Conservation (phyloP, 805 yeast genomes). For the Dipodascopsis tothii region DNA sequence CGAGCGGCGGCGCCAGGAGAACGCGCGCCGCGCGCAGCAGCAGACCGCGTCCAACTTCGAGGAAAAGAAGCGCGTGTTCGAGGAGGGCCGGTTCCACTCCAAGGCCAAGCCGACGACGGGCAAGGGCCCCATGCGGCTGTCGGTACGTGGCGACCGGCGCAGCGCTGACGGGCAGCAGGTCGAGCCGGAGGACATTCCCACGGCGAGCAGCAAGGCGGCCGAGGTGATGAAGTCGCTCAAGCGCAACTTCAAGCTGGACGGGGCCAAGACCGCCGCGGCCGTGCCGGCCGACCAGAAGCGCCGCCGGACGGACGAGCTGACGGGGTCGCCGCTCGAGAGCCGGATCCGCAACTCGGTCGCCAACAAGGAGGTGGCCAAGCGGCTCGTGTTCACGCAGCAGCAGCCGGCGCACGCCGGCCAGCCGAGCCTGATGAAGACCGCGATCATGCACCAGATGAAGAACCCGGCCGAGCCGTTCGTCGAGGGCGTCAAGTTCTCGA, state of each 20-base stretch:
- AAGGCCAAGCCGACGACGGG: too few relatives aligned
- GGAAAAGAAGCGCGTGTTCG: conserved; percentile 6
- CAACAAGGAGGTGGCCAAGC: conserved; percentile 4
- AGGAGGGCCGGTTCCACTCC: neutral
- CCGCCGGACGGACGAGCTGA: conserved; percentile 17
- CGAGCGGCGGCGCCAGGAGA: conserved; percentile 21
- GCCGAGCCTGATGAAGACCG: conserved; percentile 15
- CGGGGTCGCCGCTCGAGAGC: conserved; percentile 10
- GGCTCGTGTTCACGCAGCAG: neutral
- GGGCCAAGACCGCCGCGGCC: conserved; percentile 2
- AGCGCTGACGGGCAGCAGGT: too few relatives aligned
- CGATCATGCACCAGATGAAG: conserved; percentile 6
- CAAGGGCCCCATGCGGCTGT: too few relatives aligned
- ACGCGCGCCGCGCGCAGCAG: conserved; percentile 11
- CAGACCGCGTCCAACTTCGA: conserved; percentile 1
- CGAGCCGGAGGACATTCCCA: neutral
- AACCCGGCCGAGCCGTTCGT: conserved; percentile 25
- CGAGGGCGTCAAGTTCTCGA: conserved; percentile 32
- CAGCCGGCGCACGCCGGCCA: neutral
- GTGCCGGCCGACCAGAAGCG: conserved; percentile 13
- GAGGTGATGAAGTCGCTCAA: conserved; percentile 5
- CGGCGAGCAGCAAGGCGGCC: neutral
- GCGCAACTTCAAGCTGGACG: conserved; percentile 13
- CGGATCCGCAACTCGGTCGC: conserved; percentile 7
- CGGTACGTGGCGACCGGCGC: too few relatives aligned